These are phyloP conservation scores for Zychaea mexicana DNA, from an alignment of 371 early-diverging fungal genomes.

Conservation along the genomic window DNA sequence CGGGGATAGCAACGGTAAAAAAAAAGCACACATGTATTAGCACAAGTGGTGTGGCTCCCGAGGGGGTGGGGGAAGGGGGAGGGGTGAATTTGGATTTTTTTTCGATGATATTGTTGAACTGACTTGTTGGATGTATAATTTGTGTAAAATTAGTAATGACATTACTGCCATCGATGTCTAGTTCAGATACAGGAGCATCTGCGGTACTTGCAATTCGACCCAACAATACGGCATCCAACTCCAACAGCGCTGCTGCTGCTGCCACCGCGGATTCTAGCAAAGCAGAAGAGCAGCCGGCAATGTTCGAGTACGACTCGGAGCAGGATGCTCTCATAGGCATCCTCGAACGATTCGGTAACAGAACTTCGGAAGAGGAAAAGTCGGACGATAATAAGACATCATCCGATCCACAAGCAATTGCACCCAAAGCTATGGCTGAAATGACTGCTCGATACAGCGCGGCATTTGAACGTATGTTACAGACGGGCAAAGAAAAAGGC, in stretches of 20 bases:
- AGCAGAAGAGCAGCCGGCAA: background rate
- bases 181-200: background rate
- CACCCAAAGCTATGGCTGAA: constrained; percentile 26
- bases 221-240: background rate
- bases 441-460: constrained; percentile 28
- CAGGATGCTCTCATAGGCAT: background rate
- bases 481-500: background rate
- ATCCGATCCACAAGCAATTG: background rate
- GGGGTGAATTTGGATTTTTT: no score
- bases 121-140: background rate
- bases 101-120: no score
- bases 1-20: constrained; percentile 19
- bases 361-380: background rate
- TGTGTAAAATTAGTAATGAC: constrained; percentile 10
- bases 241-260: no score
- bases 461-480: constrained; percentile 21
- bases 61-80: constrained; percentile 7
- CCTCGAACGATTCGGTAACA: background rate
- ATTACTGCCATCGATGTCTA: constrained; percentile 6
- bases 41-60: no score
- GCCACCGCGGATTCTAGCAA: background rate
- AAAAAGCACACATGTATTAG: no score
- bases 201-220: constrained; percentile 5
- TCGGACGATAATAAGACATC: background rate
- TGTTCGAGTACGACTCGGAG: background rate